phyloP scores from a whole-genome alignment of 2,329 filamentous ascomycete species.

The Arachnomyces sp. region DNA sequence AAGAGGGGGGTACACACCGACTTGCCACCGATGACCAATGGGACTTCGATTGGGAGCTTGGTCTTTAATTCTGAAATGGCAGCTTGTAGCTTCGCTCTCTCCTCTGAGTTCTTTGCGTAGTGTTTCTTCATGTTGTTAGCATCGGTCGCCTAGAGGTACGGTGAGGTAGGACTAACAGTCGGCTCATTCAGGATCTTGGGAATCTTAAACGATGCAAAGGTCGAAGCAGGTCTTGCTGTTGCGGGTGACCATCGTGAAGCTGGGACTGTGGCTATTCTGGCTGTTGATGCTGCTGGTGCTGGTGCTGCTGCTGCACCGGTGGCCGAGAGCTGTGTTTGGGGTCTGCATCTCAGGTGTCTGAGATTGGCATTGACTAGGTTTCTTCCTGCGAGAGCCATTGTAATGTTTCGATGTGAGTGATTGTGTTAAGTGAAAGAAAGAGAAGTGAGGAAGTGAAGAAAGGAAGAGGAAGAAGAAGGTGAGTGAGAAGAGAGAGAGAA shows the following conservation, averaged over 20 bases:
- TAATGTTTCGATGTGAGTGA: constrained; percentile 2
- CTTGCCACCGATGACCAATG: constrained; percentile 75
- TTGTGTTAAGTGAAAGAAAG: constrained; percentile 1
- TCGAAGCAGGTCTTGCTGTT: constrained; percentile 32
- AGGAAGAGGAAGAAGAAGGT: constrained; percentile 7
- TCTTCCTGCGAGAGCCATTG: constrained; percentile 4
- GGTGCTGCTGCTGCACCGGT: too few species aligned
- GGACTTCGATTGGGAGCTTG: constrained; percentile 66
- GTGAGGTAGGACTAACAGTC: constrained; percentile 60
- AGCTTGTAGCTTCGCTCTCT: constrained; percentile 66
- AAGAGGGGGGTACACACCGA: constrained; percentile 47
- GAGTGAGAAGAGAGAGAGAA: constrained; percentile 6
- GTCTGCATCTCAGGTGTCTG: too few species aligned
- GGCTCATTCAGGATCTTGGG: constrained; percentile 86
- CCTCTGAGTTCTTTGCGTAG: constrained; percentile 74
- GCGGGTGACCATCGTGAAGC: constrained; percentile 5
- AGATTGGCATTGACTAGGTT: not conserved
- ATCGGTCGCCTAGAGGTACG: not conserved
- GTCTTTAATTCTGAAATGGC: constrained; percentile 65
- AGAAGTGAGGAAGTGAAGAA: constrained; percentile 6
- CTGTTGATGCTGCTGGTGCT: too few species aligned
- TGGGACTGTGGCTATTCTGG: too few species aligned
- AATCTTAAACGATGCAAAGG: constrained; percentile 77
- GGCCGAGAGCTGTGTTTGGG: too few species aligned
- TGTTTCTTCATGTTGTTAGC: constrained; percentile 56